These are phyloP conservation scores for Boletus edulis DNA, from an alignment of 768 basidiomycete species.

Conservation along the genomic window DNA sequence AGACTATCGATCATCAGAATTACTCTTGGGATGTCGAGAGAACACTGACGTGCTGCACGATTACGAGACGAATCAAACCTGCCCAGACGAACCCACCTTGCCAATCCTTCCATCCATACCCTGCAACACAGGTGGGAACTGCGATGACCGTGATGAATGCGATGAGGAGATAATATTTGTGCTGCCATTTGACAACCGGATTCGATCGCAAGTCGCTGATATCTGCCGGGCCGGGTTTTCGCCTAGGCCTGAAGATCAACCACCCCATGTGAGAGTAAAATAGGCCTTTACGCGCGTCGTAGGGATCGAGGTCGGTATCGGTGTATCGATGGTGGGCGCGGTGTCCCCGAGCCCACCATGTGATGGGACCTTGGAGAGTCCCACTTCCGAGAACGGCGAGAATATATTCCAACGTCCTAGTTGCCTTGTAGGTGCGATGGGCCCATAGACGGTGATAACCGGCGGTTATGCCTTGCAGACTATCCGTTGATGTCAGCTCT, in stretches of 20 bases:
- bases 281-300: conserved; percentile 84
- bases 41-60: conserved; percentile 74
- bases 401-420: conserved; percentile 75
- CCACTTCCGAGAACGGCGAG: conserved; percentile 84
- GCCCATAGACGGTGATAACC: conserved; percentile 97
- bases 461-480: conserved; percentile 61
- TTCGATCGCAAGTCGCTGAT: conserved; percentile 78
- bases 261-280: conserved; percentile 81
- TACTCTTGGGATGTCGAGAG: not conserved
- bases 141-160: conserved; percentile 64
- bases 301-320: conserved; percentile 92
- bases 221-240: conserved; percentile 83
- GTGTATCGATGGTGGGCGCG: conserved; percentile 94
- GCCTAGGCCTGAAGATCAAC: conserved; percentile 87
- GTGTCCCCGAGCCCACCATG: conserved; percentile 96
- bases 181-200: conserved; percentile 80
- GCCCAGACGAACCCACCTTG: conserved; percentile 30
- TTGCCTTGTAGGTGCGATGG: conserved; percentile 89
- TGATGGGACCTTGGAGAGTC: conserved; percentile 90
- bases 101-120: conserved; percentile 25
- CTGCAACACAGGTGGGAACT: conserved; percentile 50
- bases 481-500: not conserved
- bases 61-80: conserved; percentile 52
- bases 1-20: conserved; percentile 43
- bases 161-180: conserved; percentile 66